Percentiles rank a stretch among this genome's conserved stretches.
Evolutionary conservation across 768 basidiomycete species (phyloP).

Genomic region (Lentinula lateritia): DNA sequence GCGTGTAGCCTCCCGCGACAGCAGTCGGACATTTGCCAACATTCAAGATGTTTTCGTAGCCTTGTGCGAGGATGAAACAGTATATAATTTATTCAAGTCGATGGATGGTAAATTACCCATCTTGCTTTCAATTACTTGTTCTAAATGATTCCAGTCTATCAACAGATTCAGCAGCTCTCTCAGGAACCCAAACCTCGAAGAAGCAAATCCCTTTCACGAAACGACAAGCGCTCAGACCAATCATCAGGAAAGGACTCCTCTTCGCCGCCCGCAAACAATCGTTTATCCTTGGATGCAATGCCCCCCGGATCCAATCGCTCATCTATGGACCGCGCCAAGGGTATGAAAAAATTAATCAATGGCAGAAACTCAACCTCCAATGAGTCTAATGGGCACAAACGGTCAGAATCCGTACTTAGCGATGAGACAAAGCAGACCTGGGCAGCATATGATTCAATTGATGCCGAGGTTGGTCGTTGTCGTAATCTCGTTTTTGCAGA

Average conservation of each 20-base stretch:
- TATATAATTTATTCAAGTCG: constrained; percentile 79
- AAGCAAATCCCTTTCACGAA: constrained; percentile 64
- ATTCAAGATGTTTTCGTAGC: constrained; percentile 82
- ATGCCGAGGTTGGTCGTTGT: constrained; percentile 27
- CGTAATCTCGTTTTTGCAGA: background rate
- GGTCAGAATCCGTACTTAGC: constrained; percentile 48
- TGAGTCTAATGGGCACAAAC: constrained; percentile 47
- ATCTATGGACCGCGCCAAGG: constrained; percentile 61
- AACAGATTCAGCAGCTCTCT: constrained; percentile 68
- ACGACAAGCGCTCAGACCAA: constrained; percentile 41
- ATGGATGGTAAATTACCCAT: constrained; percentile 61
- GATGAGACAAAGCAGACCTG: constrained; percentile 37
- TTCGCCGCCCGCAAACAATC: constrained; percentile 23
- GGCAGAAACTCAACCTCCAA: constrained; percentile 32
- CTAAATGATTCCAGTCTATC: constrained; percentile 49
- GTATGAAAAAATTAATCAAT: constrained; percentile 52
- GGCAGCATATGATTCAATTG: constrained; percentile 21
- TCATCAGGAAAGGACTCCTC: constrained; percentile 28
- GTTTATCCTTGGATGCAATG: constrained; percentile 33
- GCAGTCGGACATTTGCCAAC: constrained; percentile 69
- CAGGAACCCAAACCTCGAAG: constrained; percentile 52
- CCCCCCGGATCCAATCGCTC: constrained; percentile 34
- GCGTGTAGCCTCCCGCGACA: constrained; percentile 80
- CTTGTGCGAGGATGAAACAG: constrained; percentile 83
- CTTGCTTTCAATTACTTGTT: background rate